Evolutionary conservation across 345 rosid genomes (phyloP).

Genomic region (Arabis hirsuta): DNA sequence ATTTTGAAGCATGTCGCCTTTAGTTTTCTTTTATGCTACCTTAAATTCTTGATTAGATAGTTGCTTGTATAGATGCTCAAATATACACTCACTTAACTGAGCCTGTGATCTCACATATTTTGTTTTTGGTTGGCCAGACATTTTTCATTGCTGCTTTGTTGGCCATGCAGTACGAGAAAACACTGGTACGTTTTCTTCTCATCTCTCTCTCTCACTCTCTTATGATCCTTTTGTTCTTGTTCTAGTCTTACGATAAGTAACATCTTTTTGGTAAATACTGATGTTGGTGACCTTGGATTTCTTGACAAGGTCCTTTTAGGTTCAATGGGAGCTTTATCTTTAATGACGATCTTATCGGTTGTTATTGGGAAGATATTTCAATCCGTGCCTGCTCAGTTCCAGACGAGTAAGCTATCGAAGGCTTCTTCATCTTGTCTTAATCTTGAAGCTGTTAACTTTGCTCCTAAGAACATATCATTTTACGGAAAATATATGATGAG

Average conservation of each 20-base stretch:
- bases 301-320: slow-evolving; percentile 91
- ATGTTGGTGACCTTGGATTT: slow-evolving; percentile 39
- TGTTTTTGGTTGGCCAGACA: slow-evolving; percentile 61
- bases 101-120: slow-evolving; percentile 7
- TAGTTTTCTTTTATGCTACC: background rate
- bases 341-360: slow-evolving; percentile 93
- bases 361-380: slow-evolving; percentile 88
- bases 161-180: slow-evolving; percentile 98
- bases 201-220: slow-evolving; percentile 30
- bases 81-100: background rate
- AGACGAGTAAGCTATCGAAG: slow-evolving; percentile 68
- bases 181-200: slow-evolving; percentile 68
- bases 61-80: background rate
- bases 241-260: background rate
- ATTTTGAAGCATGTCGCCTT: background rate
- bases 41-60: background rate
- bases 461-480: background rate
- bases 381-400: slow-evolving; percentile 97
- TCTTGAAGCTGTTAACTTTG: background rate
- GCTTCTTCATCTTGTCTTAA: background rate
- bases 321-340: slow-evolving; percentile 95
- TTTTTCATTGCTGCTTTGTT: slow-evolving; percentile 96
- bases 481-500: slow-evolving; percentile 21
- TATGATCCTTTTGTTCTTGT: slow-evolving; percentile 1
- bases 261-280: slow-evolving; percentile 22